Evolutionary conservation across 257 asterid genomes (phyloP).

Genomic region (Fraxinus excelsior): DNA sequence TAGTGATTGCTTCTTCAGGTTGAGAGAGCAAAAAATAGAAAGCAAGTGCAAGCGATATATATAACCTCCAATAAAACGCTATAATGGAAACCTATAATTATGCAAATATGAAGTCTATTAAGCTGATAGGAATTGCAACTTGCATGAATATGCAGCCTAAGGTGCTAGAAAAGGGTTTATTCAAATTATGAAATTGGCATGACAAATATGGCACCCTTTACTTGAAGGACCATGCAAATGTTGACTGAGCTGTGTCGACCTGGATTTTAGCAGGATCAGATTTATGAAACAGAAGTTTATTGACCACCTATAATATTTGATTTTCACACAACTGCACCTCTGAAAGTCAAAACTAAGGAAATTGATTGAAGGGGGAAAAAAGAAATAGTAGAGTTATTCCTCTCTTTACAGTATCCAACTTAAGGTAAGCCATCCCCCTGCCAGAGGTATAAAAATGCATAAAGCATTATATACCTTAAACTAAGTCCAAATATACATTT

Average conservation of each 20-base stretch:
- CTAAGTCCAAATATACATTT: background rate
- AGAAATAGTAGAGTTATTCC: background rate
- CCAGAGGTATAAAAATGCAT: background rate
- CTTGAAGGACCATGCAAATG: background rate
- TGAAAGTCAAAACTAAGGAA: background rate
- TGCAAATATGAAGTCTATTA: background rate
- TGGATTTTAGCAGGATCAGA: background rate
- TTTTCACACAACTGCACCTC: background rate
- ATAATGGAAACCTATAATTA: conserved; percentile 5
- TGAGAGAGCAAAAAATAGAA: background rate
- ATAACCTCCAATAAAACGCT: background rate
- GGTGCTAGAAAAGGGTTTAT: conserved; percentile 1
- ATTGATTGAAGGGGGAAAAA: background rate
- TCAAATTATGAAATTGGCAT: background rate
- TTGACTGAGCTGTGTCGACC: background rate
- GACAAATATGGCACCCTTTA: background rate
- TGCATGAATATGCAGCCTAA: background rate
- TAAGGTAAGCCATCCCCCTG: background rate
- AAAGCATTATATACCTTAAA: background rate
- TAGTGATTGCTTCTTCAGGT: conserved; percentile 10
- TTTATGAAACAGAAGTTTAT: background rate
- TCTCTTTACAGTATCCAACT: background rate
- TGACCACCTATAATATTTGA: background rate
- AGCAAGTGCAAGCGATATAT: background rate
- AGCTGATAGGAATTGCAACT: background rate